phyloP scores from a whole-genome alignment of 257 asterid genomes.

The Solanum sitiens region DNA sequence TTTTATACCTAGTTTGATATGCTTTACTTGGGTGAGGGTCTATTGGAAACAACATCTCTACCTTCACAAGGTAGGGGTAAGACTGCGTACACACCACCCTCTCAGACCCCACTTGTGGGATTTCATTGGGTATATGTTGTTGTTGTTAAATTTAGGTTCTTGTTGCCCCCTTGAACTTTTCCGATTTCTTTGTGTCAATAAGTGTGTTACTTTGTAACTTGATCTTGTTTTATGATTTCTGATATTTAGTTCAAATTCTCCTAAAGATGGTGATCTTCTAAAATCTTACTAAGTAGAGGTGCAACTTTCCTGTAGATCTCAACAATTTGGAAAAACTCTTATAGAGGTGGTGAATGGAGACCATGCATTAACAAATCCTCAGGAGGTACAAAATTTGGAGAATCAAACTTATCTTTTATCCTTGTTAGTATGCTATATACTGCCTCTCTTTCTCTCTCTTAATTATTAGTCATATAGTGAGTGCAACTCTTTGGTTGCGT shows the following conservation, averaged over 20 bases:
- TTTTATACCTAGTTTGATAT: neutral
- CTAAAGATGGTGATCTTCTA: neutral
- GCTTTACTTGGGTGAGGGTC: neutral
- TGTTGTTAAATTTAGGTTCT: neutral
- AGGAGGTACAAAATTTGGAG: constrained; percentile 38
- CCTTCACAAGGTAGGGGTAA: neutral
- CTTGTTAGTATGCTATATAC: neutral
- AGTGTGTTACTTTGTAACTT: neutral
- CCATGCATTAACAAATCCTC: constrained; percentile 74
- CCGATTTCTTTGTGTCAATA: neutral
- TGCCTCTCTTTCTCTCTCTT: neutral
- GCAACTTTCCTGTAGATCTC: constrained; percentile 46
- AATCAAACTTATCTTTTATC: neutral
- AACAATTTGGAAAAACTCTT: constrained; percentile 86
- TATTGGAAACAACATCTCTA: neutral
- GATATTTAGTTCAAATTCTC: neutral
- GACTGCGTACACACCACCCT: neutral
- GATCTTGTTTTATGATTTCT: neutral
- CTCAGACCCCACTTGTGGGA: neutral
- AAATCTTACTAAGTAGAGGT: neutral
- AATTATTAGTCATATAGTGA: neutral
- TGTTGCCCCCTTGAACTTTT: neutral
- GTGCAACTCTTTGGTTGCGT: neutral
- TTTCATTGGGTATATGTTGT: neutral
- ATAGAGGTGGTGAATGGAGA: constrained; percentile 82